These are phyloP conservation scores for Thuidium tamariscinum DNA, from an alignment of 225 moss, liverwort and hornwort species.

Conservation along the genomic window DNA sequence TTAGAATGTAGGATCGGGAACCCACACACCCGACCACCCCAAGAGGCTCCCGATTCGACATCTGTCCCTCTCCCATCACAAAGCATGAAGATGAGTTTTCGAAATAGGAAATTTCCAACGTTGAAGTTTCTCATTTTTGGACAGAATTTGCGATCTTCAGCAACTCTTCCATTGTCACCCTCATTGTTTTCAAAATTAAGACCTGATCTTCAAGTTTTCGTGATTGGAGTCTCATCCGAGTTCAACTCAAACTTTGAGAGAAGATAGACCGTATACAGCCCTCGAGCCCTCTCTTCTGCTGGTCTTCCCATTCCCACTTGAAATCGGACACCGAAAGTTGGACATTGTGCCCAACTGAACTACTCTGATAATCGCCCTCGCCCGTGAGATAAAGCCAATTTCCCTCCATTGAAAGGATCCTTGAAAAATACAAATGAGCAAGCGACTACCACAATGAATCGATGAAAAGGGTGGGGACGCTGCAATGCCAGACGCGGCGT, in stretches of 20 bases:
- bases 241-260: not conserved
- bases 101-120: not conserved
- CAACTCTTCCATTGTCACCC: not conserved
- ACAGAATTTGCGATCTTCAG: not conserved
- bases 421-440: not conserved
- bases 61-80: not conserved
- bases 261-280: not conserved
- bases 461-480: not conserved
- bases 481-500: not conserved
- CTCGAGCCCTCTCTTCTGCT: not conserved
- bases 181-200: not conserved
- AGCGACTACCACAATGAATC: not conserved
- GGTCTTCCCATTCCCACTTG: not conserved
- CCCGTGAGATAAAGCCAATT: not conserved
- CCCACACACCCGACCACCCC: not conserved
- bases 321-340: not conserved
- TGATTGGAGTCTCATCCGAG: not conserved
- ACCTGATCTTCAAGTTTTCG: not conserved
- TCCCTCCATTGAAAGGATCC: not conserved
- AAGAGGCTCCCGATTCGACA: not conserved
- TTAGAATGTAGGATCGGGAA: not conserved
- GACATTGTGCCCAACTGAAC: not conserved
- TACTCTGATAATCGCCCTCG: not conserved
- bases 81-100: not conserved
- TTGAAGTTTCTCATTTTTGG: not conserved